A percentile compares a stretch with the other conserved stretches of the same genome.
These are phyloP conservation scores for Penicillium verrucosum DNA, from an alignment of 2,329 filamentous ascomycete species.

Conservation along the genomic window DNA sequence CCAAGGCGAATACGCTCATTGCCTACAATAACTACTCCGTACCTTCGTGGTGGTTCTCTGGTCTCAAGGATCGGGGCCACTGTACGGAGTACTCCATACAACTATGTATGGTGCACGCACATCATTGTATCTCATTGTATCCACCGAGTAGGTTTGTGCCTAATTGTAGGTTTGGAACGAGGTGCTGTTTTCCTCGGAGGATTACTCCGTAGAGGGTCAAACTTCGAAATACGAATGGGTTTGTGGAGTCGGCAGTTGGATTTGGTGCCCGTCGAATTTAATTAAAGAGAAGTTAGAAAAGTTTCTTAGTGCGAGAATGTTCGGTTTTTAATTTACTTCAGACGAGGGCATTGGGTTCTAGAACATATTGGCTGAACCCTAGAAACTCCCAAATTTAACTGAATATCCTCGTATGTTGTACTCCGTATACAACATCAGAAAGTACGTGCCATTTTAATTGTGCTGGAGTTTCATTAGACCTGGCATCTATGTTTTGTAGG, in stretches of 20 bases:
- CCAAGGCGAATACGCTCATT: background rate
- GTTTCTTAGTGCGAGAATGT: background rate
- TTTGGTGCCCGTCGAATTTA: conserved; percentile 1
- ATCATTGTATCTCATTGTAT: background rate
- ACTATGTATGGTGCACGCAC: background rate
- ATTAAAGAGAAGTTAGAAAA: background rate
- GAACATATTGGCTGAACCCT: background rate
- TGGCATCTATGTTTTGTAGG: background rate
- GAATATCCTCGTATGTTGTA: background rate
- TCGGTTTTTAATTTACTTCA: conserved; percentile 3
- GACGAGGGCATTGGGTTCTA: conserved; percentile 1
- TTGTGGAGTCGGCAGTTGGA: background rate
- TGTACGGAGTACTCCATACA: too few species aligned
- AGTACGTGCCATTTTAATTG: background rate
- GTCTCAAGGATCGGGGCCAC: background rate
- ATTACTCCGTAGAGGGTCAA: background rate
- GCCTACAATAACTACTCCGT: too few species aligned
- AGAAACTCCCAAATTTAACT: background rate
- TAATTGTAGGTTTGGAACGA: background rate
- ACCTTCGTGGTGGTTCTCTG: too few species aligned
- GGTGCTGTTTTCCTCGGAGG: too few species aligned
- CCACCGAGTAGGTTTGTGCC: background rate
- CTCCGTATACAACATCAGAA: background rate
- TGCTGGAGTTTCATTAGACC: background rate
- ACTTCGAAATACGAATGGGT: background rate